Conservation (phyloP, 192 early-diverging fungal genomes). For the Linderina pennispora region DNA sequence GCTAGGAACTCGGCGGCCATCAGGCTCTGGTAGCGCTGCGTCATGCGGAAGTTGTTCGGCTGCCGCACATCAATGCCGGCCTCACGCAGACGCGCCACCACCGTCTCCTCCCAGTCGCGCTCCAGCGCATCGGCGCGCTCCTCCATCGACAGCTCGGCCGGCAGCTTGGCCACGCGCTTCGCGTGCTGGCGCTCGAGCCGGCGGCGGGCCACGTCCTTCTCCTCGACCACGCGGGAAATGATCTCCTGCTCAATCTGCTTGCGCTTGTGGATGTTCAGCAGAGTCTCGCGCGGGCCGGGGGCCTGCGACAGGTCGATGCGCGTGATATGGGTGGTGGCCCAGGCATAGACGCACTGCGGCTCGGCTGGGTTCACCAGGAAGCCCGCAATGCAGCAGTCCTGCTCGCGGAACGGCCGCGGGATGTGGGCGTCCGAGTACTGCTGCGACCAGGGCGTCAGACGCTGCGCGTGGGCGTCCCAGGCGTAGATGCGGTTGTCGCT, state of each 20-base stretch:
- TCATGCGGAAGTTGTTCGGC: constrained; percentile 59
- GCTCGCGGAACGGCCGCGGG: constrained; percentile 55
- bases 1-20: constrained; percentile 74
- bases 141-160: constrained; percentile 11
- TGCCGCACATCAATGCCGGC: constrained; percentile 45
- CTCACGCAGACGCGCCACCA: constrained; percentile 35
- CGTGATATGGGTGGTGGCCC: constrained; percentile 63
- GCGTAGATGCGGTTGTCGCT: constrained; percentile 74
- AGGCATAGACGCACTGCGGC: constrained; percentile 60
- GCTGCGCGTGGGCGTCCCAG: constrained; percentile 59
- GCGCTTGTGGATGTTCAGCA: constrained; percentile 54
- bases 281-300: constrained; percentile 48
- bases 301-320: constrained; percentile 64
- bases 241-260: constrained; percentile 49
- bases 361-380: constrained; percentile 61
- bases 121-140: constrained; percentile 21
- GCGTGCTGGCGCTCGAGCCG: constrained; percentile 31
- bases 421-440: constrained; percentile 55
- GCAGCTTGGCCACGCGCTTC: constrained; percentile 47
- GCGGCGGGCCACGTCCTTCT: constrained; percentile 30
- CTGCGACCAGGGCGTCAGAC: constrained; percentile 78
- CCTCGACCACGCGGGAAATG: constrained; percentile 31
- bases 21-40: constrained; percentile 77
- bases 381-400: constrained; percentile 69
- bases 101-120: constrained; percentile 39